Percentiles rank a stretch among this genome's conserved stretches.
phyloP scores from a whole-genome alignment of 371 early-diverging fungal genomes.

The Mortierella sp. region DNA sequence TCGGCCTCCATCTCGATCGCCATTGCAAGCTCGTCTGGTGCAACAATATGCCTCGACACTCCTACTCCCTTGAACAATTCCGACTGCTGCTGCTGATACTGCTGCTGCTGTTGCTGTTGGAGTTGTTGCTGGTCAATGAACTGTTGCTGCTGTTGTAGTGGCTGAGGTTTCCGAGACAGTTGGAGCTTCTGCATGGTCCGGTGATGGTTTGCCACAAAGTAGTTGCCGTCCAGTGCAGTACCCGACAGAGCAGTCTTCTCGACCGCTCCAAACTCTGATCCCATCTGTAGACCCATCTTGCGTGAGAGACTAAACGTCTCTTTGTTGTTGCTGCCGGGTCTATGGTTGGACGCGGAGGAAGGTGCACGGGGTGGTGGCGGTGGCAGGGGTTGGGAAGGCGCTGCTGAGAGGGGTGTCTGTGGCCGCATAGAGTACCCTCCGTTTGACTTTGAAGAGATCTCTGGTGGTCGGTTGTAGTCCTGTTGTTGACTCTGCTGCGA shows the following conservation, averaged over 20 bases:
- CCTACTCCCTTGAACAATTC: conserved; percentile 29
- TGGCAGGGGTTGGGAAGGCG: conserved; percentile 24
- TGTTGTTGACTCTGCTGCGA: conserved; percentile 14
- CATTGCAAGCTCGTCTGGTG: conserved; percentile 41
- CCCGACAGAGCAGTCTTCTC: conserved; percentile 24
- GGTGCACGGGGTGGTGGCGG: conserved; percentile 30
- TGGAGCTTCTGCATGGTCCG: conserved; percentile 50
- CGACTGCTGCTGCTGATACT: conserved; percentile 30
- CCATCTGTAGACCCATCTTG: conserved; percentile 46
- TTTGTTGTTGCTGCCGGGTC: conserved; percentile 11
- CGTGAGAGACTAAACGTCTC: conserved; percentile 32
- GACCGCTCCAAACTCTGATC: conserved; percentile 37
- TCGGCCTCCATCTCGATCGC: conserved; percentile 50
- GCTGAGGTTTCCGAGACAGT: conserved; percentile 19
- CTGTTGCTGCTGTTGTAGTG: conserved; percentile 32
- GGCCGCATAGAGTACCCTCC: conserved; percentile 1
- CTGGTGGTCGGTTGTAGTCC: background rate
- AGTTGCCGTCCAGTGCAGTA: conserved; percentile 31
- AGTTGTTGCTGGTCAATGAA: conserved; percentile 25
- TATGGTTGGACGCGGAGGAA: conserved; percentile 22
- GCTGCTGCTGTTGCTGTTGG: conserved; percentile 26
- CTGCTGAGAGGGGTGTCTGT: conserved; percentile 21
- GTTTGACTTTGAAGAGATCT: background rate
- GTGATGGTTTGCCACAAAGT: conserved; percentile 53
- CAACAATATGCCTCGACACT: conserved; percentile 51